Percentiles rank a stretch among this genome's conserved stretches.
phyloP scores from a whole-genome alignment of 2,329 filamentous ascomycete species.

The Aspergillus quadricinctus region DNA sequence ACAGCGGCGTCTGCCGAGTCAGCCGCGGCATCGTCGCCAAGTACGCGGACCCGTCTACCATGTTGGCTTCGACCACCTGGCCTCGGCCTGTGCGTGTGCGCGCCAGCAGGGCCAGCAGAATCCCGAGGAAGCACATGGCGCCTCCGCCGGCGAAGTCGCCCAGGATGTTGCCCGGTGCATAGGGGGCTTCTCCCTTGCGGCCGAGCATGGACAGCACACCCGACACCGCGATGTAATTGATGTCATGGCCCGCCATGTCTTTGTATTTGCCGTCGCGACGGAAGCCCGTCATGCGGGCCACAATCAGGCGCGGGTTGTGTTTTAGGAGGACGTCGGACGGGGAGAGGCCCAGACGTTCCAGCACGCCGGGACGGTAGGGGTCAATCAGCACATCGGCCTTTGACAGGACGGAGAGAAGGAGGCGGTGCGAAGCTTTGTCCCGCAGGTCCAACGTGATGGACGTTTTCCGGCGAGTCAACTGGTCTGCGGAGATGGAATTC shows the following conservation, averaged over 20 bases:
- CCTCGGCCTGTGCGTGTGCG: constrained; percentile 63
- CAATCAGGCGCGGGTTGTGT: constrained; percentile 70
- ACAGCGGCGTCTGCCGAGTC: constrained; percentile 58
- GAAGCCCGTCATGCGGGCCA: constrained; percentile 86
- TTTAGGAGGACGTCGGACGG: constrained; percentile 61
- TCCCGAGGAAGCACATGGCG: constrained; percentile 72
- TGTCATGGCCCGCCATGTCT: constrained; percentile 89
- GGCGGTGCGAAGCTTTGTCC: constrained; percentile 54
- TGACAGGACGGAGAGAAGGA: constrained; percentile 63
- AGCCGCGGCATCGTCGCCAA: constrained; percentile 74
- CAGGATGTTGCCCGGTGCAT: constrained; percentile 76
- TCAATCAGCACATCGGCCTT: constrained; percentile 79
- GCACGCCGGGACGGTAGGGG: constrained; percentile 84
- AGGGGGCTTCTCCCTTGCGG: constrained; percentile 62
- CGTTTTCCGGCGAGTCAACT: constrained; percentile 73
- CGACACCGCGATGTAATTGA: constrained; percentile 90
- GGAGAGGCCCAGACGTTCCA: constrained; percentile 76
- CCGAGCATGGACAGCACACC: constrained; percentile 77
- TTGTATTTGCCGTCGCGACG: constrained; percentile 79
- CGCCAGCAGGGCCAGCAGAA: constrained; percentile 72
- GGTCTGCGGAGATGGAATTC: constrained; percentile 57
- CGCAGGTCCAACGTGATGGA: constrained; percentile 81
- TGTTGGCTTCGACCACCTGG: constrained; percentile 91
- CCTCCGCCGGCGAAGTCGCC: constrained; percentile 92
- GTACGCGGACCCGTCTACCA: constrained; percentile 86